Percentiles rank a stretch among this genome's conserved stretches.
Conservation (phyloP, 1,139 yeast genomes). For the Spencermartinsiella ligniputridi region DNA sequence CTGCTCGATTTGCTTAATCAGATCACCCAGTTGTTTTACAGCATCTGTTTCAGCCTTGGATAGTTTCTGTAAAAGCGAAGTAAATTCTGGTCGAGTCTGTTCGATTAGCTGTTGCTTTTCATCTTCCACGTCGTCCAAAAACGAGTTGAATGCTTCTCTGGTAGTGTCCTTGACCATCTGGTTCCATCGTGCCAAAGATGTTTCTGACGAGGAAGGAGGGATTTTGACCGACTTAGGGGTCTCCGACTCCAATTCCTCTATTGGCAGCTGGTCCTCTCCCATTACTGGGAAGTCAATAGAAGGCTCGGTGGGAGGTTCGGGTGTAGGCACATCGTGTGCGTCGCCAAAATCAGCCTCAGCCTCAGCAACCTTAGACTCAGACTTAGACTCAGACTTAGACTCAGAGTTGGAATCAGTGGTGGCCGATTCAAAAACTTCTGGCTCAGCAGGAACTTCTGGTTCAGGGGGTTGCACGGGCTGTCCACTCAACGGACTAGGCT, state of each 20-base stretch:
- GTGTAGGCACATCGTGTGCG: neutral
- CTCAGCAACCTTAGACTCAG: neutral
- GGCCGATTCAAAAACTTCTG: neutral
- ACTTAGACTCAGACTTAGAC: neutral
- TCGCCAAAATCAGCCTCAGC: neutral
- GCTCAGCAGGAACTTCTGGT: neutral
- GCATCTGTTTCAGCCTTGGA: slow-evolving; percentile 21
- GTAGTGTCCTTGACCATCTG: slow-evolving; percentile 28
- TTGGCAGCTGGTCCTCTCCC: neutral
- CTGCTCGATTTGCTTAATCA: slow-evolving; percentile 15
- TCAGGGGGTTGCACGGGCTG: neutral
- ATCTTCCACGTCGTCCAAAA: slow-evolving; percentile 30
- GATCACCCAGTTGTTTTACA: slow-evolving; percentile 17
- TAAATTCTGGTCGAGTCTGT: slow-evolving; percentile 24
- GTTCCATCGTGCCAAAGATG: slow-evolving; percentile 24
- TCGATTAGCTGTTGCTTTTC: slow-evolving; percentile 25
- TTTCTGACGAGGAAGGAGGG: neutral
- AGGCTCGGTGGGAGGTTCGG: neutral
- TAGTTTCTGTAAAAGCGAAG: slow-evolving; percentile 22
- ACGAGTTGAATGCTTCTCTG: slow-evolving; percentile 30
- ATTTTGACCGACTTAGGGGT: neutral
- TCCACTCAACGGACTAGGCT: neutral
- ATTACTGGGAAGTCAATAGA: neutral
- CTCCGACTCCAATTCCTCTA: neutral
- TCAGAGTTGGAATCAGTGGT: neutral